Percentiles rank a stretch among this genome's conserved stretches.
These are phyloP conservation scores for Drechslerella coelobrocha DNA, from an alignment of 2,329 filamentous ascomycete species.

Conservation along the genomic window DNA sequence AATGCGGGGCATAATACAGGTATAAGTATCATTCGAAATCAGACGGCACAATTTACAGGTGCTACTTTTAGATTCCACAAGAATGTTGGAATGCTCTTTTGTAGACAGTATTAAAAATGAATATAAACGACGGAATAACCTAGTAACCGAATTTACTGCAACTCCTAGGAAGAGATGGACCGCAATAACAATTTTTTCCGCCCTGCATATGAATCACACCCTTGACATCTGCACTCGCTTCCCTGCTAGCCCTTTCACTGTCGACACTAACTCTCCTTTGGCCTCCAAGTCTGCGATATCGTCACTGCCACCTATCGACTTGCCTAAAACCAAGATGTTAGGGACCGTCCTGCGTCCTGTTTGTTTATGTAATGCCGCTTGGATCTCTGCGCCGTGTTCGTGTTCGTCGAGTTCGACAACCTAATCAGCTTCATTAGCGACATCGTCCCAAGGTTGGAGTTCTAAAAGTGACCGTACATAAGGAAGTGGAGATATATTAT, in stretches of 20 bases:
- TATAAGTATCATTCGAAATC: too few relatives aligned
- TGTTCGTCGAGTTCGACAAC: slow-evolving; percentile 92
- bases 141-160: too few relatives aligned
- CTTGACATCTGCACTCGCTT: slow-evolving; percentile 63
- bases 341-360: slow-evolving; percentile 88
- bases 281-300: slow-evolving; percentile 77
- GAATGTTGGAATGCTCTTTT: too few relatives aligned
- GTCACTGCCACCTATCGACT: slow-evolving; percentile 88
- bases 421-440: slow-evolving; percentile 55
- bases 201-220: neutral
- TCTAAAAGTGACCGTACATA: slow-evolving; percentile 56
- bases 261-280: slow-evolving; percentile 71
- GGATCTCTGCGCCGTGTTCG: slow-evolving; percentile 73
- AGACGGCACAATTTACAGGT: too few relatives aligned
- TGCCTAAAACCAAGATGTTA: slow-evolving; percentile 86
- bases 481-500: slow-evolving; percentile 80
- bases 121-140: too few relatives aligned
- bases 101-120: too few relatives aligned
- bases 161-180: too few relatives aligned
- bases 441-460: neutral
- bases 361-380: slow-evolving; percentile 72
- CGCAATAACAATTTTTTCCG: neutral
- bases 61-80: too few relatives aligned
- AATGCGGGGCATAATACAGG: too few relatives aligned
- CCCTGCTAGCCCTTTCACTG: slow-evolving; percentile 75